These are phyloP conservation scores for Coniochaeta hoffmannii DNA, from an alignment of 2,329 filamentous ascomycete species.

Conservation along the genomic window DNA sequence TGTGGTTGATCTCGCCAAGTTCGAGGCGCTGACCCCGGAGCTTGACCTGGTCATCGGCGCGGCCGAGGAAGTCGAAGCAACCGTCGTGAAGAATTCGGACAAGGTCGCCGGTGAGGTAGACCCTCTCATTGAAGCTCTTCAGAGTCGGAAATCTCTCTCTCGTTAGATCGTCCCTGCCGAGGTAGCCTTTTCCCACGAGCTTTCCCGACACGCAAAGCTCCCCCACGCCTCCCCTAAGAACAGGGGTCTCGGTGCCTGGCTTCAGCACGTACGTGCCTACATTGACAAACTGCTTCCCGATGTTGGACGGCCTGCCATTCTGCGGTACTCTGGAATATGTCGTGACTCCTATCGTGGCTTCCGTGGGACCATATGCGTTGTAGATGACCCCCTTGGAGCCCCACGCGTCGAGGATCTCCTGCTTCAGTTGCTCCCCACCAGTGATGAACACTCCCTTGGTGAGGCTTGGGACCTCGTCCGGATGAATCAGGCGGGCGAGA, in stretches of 20 bases:
- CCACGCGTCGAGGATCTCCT: slow-evolving; percentile 85
- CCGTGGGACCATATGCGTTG: slow-evolving; percentile 88
- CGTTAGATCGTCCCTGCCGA: slow-evolving; percentile 74
- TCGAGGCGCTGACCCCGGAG: slow-evolving; percentile 83
- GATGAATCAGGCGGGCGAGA: slow-evolving; percentile 69
- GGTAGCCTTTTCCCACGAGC: slow-evolving; percentile 82
- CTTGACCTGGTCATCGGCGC: slow-evolving; percentile 89
- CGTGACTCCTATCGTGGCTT: slow-evolving; percentile 87
- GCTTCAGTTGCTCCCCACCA: slow-evolving; percentile 79
- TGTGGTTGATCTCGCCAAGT: slow-evolving; percentile 83
- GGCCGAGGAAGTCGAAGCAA: slow-evolving; percentile 80
- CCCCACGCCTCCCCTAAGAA: slow-evolving; percentile 71
- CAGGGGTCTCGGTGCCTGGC: slow-evolving; percentile 61
- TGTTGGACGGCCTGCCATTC: slow-evolving; percentile 79
- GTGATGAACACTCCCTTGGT: slow-evolving; percentile 87
- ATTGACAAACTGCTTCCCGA: slow-evolving; percentile 79
- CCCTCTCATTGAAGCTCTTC: slow-evolving; percentile 43
- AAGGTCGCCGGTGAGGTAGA: slow-evolving; percentile 86
- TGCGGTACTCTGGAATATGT: slow-evolving; percentile 76
- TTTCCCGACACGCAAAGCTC: slow-evolving; percentile 85
- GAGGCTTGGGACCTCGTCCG: slow-evolving; percentile 71
- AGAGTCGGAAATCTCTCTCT: slow-evolving; percentile 66
- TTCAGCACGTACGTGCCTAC: slow-evolving; percentile 76
- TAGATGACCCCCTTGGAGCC: slow-evolving; percentile 74
- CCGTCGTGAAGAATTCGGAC: slow-evolving; percentile 74